Evolutionary conservation across 306 rosid genomes (phyloP).

Genomic region (Datisca glomerata): DNA sequence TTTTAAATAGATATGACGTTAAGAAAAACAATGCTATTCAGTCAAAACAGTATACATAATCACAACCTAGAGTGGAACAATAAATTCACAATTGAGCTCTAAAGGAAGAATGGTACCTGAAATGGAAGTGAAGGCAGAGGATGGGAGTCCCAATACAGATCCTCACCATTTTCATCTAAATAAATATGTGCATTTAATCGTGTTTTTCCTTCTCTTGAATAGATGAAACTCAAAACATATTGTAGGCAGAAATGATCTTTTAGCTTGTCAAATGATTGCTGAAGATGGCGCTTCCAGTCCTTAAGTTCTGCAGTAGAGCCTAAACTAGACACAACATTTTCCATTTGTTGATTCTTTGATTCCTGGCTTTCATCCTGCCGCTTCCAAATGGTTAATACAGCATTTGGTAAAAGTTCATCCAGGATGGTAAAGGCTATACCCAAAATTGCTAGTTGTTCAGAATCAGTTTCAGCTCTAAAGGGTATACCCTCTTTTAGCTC

Average conservation of each 20-base stretch:
- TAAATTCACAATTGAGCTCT: too few relatives aligned
- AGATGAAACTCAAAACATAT: conserved; percentile 83
- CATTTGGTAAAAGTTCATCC: conserved; percentile 75
- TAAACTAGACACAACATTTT: conserved; percentile 32
- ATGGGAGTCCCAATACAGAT: conserved; percentile 47
- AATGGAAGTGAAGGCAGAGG: conserved; percentile 93
- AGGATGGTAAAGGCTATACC: conserved; percentile 82
- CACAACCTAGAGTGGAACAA: too few relatives aligned
- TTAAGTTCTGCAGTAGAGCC: conserved; percentile 54
- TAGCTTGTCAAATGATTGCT: conserved; percentile 88
- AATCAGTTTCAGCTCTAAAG: conserved; percentile 88
- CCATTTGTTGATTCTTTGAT: conserved; percentile 33
- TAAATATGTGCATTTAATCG: conserved; percentile 73
- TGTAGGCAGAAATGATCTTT: conserved; percentile 90
- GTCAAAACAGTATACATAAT: too few relatives aligned
- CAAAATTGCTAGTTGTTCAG: conserved; percentile 82
- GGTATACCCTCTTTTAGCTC: conserved; percentile 61
- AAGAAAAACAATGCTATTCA: too few relatives aligned
- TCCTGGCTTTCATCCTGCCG: conserved; percentile 41
- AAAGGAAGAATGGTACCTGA: conserved; percentile 52
- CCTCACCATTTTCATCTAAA: conserved; percentile 48
- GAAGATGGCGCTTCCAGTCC: conserved; percentile 94
- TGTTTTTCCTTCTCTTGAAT: conserved; percentile 92
- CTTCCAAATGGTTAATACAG: conserved; percentile 63
- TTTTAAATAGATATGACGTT: too few relatives aligned